Evolutionary conservation across 805 yeast genomes (phyloP), one percentile per base, ranked within the genome.

Genomic region (Cephaloascus albidus): DNA sequence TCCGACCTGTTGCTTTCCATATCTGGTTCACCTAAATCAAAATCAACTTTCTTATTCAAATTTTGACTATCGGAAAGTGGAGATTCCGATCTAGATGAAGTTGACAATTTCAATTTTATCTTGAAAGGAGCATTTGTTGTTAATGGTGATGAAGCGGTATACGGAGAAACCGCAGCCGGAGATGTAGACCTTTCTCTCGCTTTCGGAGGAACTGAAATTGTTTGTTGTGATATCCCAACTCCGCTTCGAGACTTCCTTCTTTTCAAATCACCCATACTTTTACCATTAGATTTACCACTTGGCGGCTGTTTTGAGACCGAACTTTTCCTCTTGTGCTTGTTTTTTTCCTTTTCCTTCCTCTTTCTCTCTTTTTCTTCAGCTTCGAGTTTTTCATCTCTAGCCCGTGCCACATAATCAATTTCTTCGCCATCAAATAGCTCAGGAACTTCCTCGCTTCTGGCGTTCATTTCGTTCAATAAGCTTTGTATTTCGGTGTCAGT

Each of bases 401-500:
- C 26, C 31, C 19, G 28, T 20, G 15, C 18, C 15, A 16, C 27
- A 4, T 35, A 19, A 10, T 20, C 39, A 28, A 44, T 48, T 32
- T 49, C 52, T 36, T 65, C 73, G 36, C 61, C 69, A 15, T 61
- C 64, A 40, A 65, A 65, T 16, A 66, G 51, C 38, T 66, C 70
- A 2, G 66, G 47, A 39, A 58, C 54, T 8, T 49, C 44, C 1
- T 63, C 59, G n/a, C n/a, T n/a, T 8, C 57, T 57, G 19, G 51
- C 45, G 26, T 56, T 60, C 2, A 62, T 55, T 18, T 65, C 70
- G 17, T 48, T 49, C 3, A 67, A 45, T 39, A 68, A 40, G 6
- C 35, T 38, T 32, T 44, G 44, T 31, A 47, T 42, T 8, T 45
- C 37, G 12, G 23, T 26, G 10, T 36, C 39, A 4, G 30, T 12